phyloP scores from a whole-genome alignment of 2,329 filamentous ascomycete species.

The Aspergillus texensis region DNA sequence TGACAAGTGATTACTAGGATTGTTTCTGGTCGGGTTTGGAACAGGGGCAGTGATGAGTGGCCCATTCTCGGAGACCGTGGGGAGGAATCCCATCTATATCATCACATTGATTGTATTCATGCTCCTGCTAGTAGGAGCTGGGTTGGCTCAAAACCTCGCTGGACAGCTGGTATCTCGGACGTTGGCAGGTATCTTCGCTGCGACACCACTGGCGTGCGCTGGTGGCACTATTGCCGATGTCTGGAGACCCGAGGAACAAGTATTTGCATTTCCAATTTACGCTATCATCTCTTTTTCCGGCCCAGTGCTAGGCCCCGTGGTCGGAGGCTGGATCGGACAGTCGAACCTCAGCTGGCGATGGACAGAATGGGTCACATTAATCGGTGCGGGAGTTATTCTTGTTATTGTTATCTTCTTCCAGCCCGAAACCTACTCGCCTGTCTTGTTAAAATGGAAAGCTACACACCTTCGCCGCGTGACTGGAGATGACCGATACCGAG shows the following conservation, averaged over 20 bases:
- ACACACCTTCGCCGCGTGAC: constrained; percentile 41
- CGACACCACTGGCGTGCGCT: constrained; percentile 46
- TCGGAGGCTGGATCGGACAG: constrained; percentile 17
- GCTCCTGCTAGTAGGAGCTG: constrained; percentile 52
- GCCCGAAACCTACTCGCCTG: constrained; percentile 53
- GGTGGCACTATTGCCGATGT: constrained; percentile 51
- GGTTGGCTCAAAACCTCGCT: constrained; percentile 50
- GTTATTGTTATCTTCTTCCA: constrained; percentile 45
- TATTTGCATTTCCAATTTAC: constrained; percentile 53
- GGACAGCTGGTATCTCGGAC: constrained; percentile 53
- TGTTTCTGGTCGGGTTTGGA: constrained; percentile 49
- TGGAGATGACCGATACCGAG: constrained; percentile 49
- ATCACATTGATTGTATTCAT: constrained; percentile 48
- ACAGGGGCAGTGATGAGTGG: constrained; percentile 51
- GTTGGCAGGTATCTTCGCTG: constrained; percentile 51
- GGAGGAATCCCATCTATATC: constrained; percentile 54
- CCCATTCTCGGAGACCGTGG: constrained; percentile 52
- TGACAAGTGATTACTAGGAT: constrained; percentile 16
- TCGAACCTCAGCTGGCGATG: constrained; percentile 34
- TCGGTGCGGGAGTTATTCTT: constrained; percentile 39
- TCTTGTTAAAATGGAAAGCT: constrained; percentile 48
- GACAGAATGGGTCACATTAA: constrained; percentile 48
- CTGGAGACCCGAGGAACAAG: constrained; percentile 49
- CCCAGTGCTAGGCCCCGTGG: constrained; percentile 23
- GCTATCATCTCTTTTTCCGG: constrained; percentile 48